These are phyloP conservation scores for Aschersonia sp. DNA, from an alignment of 2,329 filamentous ascomycete species.

Conservation along the genomic window DNA sequence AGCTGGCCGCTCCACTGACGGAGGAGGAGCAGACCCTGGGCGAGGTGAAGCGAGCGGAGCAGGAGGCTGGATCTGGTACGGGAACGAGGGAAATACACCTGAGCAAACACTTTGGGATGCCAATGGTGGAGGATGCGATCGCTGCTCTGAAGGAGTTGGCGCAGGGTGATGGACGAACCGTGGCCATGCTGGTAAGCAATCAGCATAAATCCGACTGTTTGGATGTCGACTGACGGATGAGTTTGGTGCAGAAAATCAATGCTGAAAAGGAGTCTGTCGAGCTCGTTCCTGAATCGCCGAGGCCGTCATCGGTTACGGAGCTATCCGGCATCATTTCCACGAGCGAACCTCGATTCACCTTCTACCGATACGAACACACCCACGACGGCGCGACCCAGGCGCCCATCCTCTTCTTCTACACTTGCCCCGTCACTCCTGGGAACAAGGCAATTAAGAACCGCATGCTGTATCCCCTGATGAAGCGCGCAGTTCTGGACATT, in stretches of 20 bases:
- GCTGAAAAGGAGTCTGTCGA: constrained; percentile 53
- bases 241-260: constrained; percentile 49
- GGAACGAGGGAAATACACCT: constrained; percentile 42
- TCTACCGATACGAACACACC: constrained; percentile 54
- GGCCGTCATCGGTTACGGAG: constrained; percentile 39
- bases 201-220: neutral
- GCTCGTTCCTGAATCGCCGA: constrained; percentile 39
- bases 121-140: constrained; percentile 47
- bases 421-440: constrained; percentile 52
- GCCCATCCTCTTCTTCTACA: constrained; percentile 69
- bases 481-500: constrained; percentile 49
- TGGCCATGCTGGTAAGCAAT: constrained; percentile 51
- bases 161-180: constrained; percentile 29
- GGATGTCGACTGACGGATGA: neutral
- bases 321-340: constrained; percentile 47
- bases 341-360: constrained; percentile 61
- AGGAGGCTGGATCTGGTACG: constrained; percentile 58
- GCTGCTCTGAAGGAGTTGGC: constrained; percentile 47
- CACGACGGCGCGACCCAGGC: constrained; percentile 35
- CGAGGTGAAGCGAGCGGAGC: constrained; percentile 62
- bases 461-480: constrained; percentile 71
- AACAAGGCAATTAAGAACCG: constrained; percentile 64
- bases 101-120: constrained; percentile 42
- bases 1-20: constrained; percentile 55
- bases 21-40: constrained; percentile 61